Evolutionary conservation across 768 basidiomycete species (phyloP), one percentile per base, ranked within the genome.

Genomic region (Tulasnella sp.): DNA sequence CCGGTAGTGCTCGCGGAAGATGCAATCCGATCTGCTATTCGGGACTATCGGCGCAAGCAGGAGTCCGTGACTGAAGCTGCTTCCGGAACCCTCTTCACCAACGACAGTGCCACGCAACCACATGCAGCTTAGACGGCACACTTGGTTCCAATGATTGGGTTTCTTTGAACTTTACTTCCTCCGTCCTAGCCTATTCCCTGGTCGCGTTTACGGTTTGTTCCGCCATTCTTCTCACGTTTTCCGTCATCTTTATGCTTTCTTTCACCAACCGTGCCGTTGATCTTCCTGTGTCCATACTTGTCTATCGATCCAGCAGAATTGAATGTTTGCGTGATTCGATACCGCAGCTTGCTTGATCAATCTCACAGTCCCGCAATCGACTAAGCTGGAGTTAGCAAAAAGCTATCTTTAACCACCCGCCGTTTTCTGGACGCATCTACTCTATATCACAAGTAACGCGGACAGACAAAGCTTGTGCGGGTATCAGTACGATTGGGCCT

Each of bases 1-100:
- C 72, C 82, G 78, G 78, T 82, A 91, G 93, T 98, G 92, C 85
- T 98, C 79, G 96, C 97, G 17, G 97, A 99, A 84, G 97, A 99
- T 83, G 97, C 97, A 76, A 99, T 99, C 83, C 94, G 93, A 73
- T 97, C 96, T 14, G 97, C 97, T 58, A 99, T 99, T 83, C 93
- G 94, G 80, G 92, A 99, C 82, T 99, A 99, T 85, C 89, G 90
- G 81, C 88, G 89, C 77, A 99, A 99, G 86, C 91, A 70, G 73
- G 37, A 54, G 9, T 74, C 73, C 19, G 73, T 74, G 67, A 52
- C 75, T 22, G 67, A 49, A 39, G 54, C 77, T 34, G 25, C 77
- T 14, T 74, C 52, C 3, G 36, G 64, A 37, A 67, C 72, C 7
- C 64, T 58, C 49, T 72, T 74, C 67, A 74, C 58, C 71, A 54